Conservation (phyloP, 2,329 filamentous ascomycete species). For the Grosmannia penicillata region DNA sequence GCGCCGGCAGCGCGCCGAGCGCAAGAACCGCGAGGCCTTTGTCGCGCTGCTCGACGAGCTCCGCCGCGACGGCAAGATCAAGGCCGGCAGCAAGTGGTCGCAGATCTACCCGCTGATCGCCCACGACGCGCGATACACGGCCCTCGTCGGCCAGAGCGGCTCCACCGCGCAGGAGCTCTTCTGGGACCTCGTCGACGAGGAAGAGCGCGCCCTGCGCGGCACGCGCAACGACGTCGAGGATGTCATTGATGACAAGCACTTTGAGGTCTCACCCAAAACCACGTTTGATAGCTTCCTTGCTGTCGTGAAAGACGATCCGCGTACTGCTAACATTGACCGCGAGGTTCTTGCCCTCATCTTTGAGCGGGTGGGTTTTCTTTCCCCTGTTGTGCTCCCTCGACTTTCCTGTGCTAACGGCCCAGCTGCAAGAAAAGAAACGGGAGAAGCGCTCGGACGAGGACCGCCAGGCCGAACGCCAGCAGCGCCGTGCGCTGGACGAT, state of each 20-base stretch:
- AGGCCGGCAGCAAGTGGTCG: conserved; percentile 81
- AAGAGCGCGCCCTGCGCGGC: conserved; percentile 72
- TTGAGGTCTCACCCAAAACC: conserved; percentile 77
- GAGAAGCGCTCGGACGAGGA: conserved; percentile 73
- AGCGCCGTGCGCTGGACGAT: conserved; percentile 71
- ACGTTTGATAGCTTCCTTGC: conserved; percentile 76
- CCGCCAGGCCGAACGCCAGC: conserved; percentile 69
- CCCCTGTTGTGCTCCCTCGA: neutral
- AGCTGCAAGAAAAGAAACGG: conserved; percentile 82
- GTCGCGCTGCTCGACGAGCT: conserved; percentile 61
- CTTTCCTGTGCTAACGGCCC: neutral
- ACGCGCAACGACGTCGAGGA: conserved; percentile 74
- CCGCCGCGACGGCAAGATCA: conserved; percentile 63
- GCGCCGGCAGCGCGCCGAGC: conserved; percentile 64
- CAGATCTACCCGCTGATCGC: conserved; percentile 61
- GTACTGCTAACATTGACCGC: conserved; percentile 73
- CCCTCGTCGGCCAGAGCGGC: conserved; percentile 70
- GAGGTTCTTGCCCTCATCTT: conserved; percentile 72
- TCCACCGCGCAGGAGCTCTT: conserved; percentile 85
- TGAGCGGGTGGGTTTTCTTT: conserved; percentile 47
- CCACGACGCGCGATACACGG: conserved; percentile 67
- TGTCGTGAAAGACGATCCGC: conserved; percentile 71
- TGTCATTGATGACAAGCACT: conserved; percentile 81
- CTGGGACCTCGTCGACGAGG: conserved; percentile 90
- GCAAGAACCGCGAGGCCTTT: conserved; percentile 75